Evolutionary conservation across 2,329 filamentous ascomycete genomes (phyloP), one percentile per base, ranked within the genome.

Genomic region (Trichoderma simmonsii): DNA sequence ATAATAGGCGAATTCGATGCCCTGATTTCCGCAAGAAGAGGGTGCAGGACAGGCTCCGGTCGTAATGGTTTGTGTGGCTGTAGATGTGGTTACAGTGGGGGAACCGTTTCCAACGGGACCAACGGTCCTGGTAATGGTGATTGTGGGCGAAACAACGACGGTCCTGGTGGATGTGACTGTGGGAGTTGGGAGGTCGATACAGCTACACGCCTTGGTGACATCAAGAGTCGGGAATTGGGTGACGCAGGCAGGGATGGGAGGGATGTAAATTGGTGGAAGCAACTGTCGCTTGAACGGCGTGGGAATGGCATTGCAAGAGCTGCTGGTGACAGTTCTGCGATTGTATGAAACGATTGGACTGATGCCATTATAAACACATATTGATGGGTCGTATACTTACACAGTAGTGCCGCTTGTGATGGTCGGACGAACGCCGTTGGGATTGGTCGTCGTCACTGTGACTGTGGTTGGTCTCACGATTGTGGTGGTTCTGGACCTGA

Each of bases 1-100:
- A 7, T 69, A 69, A n/a, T 72, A 63, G 4, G 56, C 70, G 18
- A 67, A 72, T 2, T 72, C 54, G 24, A 72, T 51, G 14, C 64
- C 70, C 12, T 69, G 70, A 24, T 69, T 72, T 18, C 32, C 32
- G 18, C 70, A 72, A n/a, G 28, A 14, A 36, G 70, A 26, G 15
- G 56, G 70, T 0, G 64, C 63, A n/a, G 70, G 39, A 54, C 70
- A 72, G 2, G 34, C 36, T 30, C 26, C 51, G 12, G 18, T 36
- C 2, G 34, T 54, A 12, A 14, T 7, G 6, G 67, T 59, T 6
- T 21, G 24, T 11, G 70, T 72, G 11, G 36, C 21, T 18, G 70
- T 72, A 9, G 30, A 48, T 1, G 56, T 60, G 2, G 18, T 39
- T 7, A 59, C 24, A 24, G 36, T n/a, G 3, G 64, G 43, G 5